Evolutionary conservation across 208 protist genomes (phyloP).

Genomic region (Trypanosoma lewisi): DNA sequence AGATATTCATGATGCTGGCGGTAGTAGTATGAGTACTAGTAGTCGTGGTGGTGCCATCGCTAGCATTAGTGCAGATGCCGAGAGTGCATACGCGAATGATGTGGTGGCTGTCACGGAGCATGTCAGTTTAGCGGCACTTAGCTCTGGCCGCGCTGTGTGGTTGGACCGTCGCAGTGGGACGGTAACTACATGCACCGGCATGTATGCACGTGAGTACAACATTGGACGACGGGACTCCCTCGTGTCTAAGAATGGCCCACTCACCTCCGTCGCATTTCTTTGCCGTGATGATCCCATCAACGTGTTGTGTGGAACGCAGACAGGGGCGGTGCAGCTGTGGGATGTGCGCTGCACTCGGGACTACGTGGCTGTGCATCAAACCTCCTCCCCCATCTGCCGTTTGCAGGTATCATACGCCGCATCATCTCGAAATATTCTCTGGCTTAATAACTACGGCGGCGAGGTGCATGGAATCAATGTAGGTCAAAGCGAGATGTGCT

Average conservation of each 20-base stretch:
- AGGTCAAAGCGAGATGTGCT: conserved; percentile 14
- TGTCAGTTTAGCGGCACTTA: conserved; percentile 41
- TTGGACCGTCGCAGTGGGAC: conserved; percentile 35
- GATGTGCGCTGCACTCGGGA: conserved; percentile 42
- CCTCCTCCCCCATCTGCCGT: conserved; percentile 22
- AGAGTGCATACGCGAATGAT: conserved; percentile 27
- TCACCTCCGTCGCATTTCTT: conserved; percentile 34
- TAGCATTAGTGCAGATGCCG: background rate
- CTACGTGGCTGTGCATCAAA: conserved; percentile 27
- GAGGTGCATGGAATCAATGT: conserved; percentile 26
- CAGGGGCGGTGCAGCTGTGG: conserved; percentile 54
- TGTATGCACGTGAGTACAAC: conserved; percentile 21
- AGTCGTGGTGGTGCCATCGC: background rate
- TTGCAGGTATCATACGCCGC: conserved; percentile 15
- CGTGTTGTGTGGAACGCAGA: conserved; percentile 45
- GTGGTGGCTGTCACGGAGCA: conserved; percentile 33
- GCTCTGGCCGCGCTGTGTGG: conserved; percentile 43
- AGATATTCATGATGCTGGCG: background rate
- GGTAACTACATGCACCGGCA: conserved; percentile 17
- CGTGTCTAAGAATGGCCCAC: conserved; percentile 9
- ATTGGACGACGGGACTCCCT: conserved; percentile 19
- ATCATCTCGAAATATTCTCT: conserved; percentile 11
- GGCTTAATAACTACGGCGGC: conserved; percentile 20
- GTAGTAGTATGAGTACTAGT: background rate
- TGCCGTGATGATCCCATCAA: conserved; percentile 23